Evolutionary conservation across 805 yeast species (phyloP).

Genomic region (Lipomyces orientalis): DNA sequence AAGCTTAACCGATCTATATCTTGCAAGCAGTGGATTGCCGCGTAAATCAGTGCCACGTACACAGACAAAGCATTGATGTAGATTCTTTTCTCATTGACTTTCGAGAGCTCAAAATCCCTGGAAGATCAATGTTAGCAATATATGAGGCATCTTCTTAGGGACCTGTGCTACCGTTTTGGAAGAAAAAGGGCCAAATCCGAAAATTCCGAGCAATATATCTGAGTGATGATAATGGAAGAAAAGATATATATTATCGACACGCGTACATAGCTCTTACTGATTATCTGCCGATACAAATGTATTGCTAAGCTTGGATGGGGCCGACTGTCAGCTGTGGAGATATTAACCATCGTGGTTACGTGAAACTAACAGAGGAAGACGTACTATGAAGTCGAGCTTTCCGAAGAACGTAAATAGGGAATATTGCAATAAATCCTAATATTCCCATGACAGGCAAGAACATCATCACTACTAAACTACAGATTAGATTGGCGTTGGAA

Average conservation of each 20-base stretch:
- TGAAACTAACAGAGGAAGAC: background rate
- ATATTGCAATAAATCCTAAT: slow-evolving; percentile 18
- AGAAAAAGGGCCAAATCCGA: slow-evolving; percentile 19
- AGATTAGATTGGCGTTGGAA: background rate
- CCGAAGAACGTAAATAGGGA: slow-evolving; percentile 35
- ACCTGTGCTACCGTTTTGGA: slow-evolving; percentile 23
- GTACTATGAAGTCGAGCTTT: slow-evolving; percentile 39
- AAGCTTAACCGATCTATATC: slow-evolving; percentile 29
- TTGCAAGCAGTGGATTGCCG: slow-evolving; percentile 24
- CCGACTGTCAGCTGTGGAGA: slow-evolving; percentile 21
- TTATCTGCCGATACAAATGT: slow-evolving; percentile 15
- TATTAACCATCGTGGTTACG: background rate
- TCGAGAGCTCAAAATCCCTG: slow-evolving; percentile 33
- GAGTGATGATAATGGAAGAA: slow-evolving; percentile 11
- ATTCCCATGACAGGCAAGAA: slow-evolving; percentile 25
- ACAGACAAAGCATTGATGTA: slow-evolving; percentile 24
- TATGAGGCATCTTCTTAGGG: background rate
- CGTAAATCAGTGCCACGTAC: slow-evolving; percentile 22
- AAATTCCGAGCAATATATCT: slow-evolving; percentile 29
- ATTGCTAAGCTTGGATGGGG: slow-evolving; percentile 21
- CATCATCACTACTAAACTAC: slow-evolving; percentile 18
- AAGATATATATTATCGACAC: slow-evolving; percentile 20
- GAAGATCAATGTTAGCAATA: background rate
- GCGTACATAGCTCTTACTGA: slow-evolving; percentile 12
- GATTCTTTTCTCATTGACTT: slow-evolving; percentile 32